Evolutionary conservation across 305 asterid species (phyloP), one percentile per base, ranked within the genome.

Genomic region (Plantago rigida): DNA sequence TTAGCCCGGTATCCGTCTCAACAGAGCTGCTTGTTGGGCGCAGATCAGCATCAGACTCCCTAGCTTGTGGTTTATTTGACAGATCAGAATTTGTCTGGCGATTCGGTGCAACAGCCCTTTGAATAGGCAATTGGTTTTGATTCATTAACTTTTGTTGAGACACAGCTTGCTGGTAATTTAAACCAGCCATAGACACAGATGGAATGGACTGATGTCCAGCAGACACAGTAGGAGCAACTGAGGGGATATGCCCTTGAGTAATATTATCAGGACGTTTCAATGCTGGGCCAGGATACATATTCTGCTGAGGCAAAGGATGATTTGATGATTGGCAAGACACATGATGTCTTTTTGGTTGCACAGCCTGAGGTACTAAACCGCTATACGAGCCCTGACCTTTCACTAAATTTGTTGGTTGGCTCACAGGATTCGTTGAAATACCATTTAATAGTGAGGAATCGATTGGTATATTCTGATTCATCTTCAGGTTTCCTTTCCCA

Each of bases 401-500:
- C 39, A 31, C 39, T 31, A 31, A 3, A 31, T 31, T 31, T 31
- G 39, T 31, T 31, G 39, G 29, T 12, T 52, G 57, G 57, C 26
- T 52, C 5, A 36, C 41, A 22, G 74, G 69, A 79, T 70, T 80
- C 56, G 76, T 47, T 2, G 87, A 77, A 75, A 77, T 71, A 57
- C 86, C 86, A 75, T 84, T 86, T 47, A 70, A 31, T 39, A 75
- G 62, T 52, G 84, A 65, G 13, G 74, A 71, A 45, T 85, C 92
- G 44, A 69, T 63, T 45, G 82, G 71, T 57, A 64, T 39, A 70
- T 70, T 78, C 75, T 79, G 93, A 51, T 82, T 82, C 78, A 80
- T 79, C 78, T 64, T 47, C 71, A 62, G 9, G 60, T 75, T 85
- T 80, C 86, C 94, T 67, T 87, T 77, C 67, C 81, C 91, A 42